phyloP scores from a whole-genome alignment of 2,329 filamentous ascomycete species.

The Claviceps maximensis region DNA sequence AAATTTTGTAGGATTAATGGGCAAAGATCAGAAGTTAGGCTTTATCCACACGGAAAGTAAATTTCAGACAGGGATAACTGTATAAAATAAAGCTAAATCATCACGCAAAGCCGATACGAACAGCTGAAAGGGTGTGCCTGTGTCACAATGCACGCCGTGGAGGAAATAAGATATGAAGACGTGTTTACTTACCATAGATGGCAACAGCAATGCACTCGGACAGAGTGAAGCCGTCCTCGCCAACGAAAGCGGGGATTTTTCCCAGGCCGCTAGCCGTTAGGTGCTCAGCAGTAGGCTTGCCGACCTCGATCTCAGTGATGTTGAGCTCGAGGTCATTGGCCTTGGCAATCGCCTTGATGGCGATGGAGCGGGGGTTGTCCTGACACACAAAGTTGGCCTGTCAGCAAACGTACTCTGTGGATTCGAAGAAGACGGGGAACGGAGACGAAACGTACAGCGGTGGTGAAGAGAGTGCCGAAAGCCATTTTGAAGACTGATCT shows the following conservation, averaged over 20 bases:
- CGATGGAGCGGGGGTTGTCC: constrained; percentile 81
- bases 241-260: constrained; percentile 88
- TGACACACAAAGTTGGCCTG: constrained; percentile 22
- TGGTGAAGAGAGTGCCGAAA: constrained; percentile 96
- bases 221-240: constrained; percentile 80
- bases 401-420: background rate
- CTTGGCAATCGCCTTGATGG: constrained; percentile 89
- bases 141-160: too few relatives aligned
- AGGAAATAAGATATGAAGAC: background rate
- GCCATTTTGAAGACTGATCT: constrained; percentile 52
- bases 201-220: constrained; percentile 88
- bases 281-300: constrained; percentile 61
- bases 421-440: constrained; percentile 5
- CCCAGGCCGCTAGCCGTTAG: constrained; percentile 73
- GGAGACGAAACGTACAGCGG: constrained; percentile 44
- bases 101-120: constrained; percentile 26
- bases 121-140: background rate
- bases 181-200: constrained; percentile 93
- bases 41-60: constrained; percentile 64
- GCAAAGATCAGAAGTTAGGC: constrained; percentile 65
- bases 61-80: constrained; percentile 99
- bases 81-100: constrained; percentile 63
- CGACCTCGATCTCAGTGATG: constrained; percentile 57
- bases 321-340: constrained; percentile 91
- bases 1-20: constrained; percentile 11